Base-by-base conservation (phyloP, 345 rosid genomes). In the Sisymbrium altissimum region DNA sequence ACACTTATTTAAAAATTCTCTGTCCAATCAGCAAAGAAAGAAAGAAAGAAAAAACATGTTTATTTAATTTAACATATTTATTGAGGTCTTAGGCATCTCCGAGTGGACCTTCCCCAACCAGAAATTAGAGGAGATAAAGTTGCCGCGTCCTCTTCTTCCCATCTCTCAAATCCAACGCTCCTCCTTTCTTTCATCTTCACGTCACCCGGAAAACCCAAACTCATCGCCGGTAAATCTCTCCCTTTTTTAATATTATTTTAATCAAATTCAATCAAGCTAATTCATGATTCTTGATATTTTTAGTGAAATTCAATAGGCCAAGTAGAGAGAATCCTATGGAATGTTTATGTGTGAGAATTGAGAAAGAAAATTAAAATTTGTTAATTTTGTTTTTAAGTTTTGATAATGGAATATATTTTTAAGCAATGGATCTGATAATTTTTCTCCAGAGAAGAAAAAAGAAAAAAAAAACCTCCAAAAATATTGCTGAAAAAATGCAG, bases 391-490 rank as follows among this genome's bases (percentile, higher is more conserved):
- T 2, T 23, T 23, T 23, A 36, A 0, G 12, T 11, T 2, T 6
- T 46, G 0, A 7, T 7, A 9, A 14, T 38, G 23, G 50, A 48
- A 11, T 25, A 29, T 40, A 54, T 32, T 29, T 43, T 66, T 73
- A 70, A 73, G 70, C 62, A 67, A 67, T 54, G 70, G 71, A 63
- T 59, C 70, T 73, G 55, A 68, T 25, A 3, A 73, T 32, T 54
- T 68, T 73, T 73, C 71, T 78, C 81, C 78, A 73, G 81, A 73
- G n/a, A n/a, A n/a, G n/a, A n/a, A n/a, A 67, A 58, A 71, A 64
- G 25, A 23, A 23, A 67, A 58, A 71, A 64, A 38, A 17, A 21
- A n/a, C n/a, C n/a, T 27, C 45, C 65, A 21, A 39, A 59, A 50
- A 43, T 62, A 65, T 57, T 61, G 58, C 67, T 70, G 73, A 55